Evolutionary conservation across 192 early-diverging fungal genomes (phyloP).

Genomic region (Oehlia diaphana): DNA sequence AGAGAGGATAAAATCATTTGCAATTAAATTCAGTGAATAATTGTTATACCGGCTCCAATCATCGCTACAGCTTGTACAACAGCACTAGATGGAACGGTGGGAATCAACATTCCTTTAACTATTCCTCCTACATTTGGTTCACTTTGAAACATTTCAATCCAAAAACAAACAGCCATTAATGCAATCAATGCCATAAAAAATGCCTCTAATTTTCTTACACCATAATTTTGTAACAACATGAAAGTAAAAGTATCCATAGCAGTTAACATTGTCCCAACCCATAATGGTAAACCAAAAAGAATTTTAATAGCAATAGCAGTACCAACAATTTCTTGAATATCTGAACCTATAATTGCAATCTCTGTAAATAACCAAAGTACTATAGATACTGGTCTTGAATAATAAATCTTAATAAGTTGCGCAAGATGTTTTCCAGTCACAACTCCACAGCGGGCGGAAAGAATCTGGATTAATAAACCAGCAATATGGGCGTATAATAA

Average conservation of each 20-base stretch:
- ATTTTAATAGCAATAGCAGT: slow-evolving; percentile 86
- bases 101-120: slow-evolving; percentile 52
- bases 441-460: slow-evolving; percentile 62
- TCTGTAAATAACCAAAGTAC: slow-evolving; percentile 63
- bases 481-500: slow-evolving; percentile 63
- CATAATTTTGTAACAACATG: slow-evolving; percentile 63
- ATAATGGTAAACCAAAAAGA: slow-evolving; percentile 66
- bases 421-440: slow-evolving; percentile 67
- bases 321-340: slow-evolving; percentile 84
- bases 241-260: slow-evolving; percentile 78
- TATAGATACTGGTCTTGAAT: slow-evolving; percentile 44
- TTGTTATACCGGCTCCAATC: slow-evolving; percentile 48
- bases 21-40: background rate
- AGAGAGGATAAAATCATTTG: background rate
- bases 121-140: slow-evolving; percentile 51
- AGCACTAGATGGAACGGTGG: slow-evolving; percentile 54
- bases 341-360: slow-evolving; percentile 68
- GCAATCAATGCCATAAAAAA: slow-evolving; percentile 74
- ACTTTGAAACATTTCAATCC: slow-evolving; percentile 60
- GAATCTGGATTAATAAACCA: slow-evolving; percentile 62
- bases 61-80: slow-evolving; percentile 68
- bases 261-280: slow-evolving; percentile 76
- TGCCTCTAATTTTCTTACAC: slow-evolving; percentile 68
- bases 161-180: slow-evolving; percentile 76
- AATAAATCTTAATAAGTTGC: slow-evolving; percentile 49